Base-by-base conservation (phyloP, 441 rosid genomes). In the Gossypium aridum region DNA sequence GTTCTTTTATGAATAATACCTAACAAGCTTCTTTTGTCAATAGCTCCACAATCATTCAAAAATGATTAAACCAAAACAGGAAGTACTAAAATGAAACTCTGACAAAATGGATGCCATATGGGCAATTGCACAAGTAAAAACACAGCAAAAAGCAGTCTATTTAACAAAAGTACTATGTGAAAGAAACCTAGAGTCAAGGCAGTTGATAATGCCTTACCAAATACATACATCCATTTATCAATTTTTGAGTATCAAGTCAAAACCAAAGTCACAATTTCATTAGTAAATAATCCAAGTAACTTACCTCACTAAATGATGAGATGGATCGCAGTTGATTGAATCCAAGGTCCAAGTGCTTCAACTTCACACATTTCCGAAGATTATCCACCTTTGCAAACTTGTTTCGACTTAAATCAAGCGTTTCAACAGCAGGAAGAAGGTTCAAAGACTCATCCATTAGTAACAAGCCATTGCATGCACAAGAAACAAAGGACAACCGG, bases 371-470 rank as follows among this genome's bases (percentile, higher is more conserved):
- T 80, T 85, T 90, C 67, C 92, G 75, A 49, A 95, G 90, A 83
- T 90, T 93, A 89, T 93, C 96, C 76, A 93, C 86, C 85, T 89
- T 95, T 0, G 91, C 84, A 78, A 95, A 91, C 89, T 86, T 90
- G 86, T 95, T 95, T 61, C 98, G 85, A 80, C 99, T 95, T 78
- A 95, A 85, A 86, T 95, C 99, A 75, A 93, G 97, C 25, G 92
- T 90, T 89, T 90, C 97, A 70, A 94, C 96, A 57, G 88, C 91
- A 72, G 99, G 97, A 65, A 95, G 99, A 79, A 95, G 99, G 75
- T 91, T 98, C 89, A 95, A 83, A n/a, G 98, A 93, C 80, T 93
- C 99, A 71, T 95, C 99, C 99, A 95, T 95, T 81, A 95, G 75
- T 83, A 95, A 84, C 90, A 95, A 82, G 56, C 90, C 85, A 79